phyloP scores from a whole-genome alignment of 169 alveolate species.

The Theileria annulata region DNA sequence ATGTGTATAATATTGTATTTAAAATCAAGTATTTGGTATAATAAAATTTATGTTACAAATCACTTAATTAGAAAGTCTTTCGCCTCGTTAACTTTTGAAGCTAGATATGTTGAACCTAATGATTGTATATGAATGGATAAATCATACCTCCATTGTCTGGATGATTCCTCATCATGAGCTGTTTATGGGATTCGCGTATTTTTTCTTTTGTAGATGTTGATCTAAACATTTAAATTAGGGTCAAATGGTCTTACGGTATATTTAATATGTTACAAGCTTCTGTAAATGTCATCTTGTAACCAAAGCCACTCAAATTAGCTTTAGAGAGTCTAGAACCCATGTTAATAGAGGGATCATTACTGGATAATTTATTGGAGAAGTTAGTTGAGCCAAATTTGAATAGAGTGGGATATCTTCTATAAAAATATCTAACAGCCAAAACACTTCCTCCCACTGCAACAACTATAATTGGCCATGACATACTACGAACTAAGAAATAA shows the following conservation, averaged over 20 bases:
- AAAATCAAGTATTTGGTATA: background rate
- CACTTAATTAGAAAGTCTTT: constrained; percentile 78
- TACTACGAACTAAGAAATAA: background rate
- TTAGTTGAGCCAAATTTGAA: constrained; percentile 2
- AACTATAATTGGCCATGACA: constrained; percentile 65
- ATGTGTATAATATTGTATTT: background rate
- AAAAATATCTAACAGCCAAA: constrained; percentile 42
- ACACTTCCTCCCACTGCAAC: constrained; percentile 56
- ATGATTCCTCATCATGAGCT: constrained; percentile 86
- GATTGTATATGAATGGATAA: background rate
- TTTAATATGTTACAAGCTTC: constrained; percentile 76
- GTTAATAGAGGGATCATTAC: constrained; percentile 1
- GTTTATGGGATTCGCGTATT: constrained; percentile 80
- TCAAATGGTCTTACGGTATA: constrained; percentile 34
- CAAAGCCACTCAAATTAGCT: constrained; percentile 70
- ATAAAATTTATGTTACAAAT: background rate
- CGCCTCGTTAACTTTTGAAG: constrained; percentile 89
- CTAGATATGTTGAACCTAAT: constrained; percentile 84
- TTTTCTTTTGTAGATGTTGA: constrained; percentile 79
- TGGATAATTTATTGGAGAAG: background rate
- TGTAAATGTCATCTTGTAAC: constrained; percentile 69
- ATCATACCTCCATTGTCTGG: constrained; percentile 87
- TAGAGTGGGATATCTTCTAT: constrained; percentile 38
- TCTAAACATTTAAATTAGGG: constrained; percentile 26
- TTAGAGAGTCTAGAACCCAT: constrained; percentile 45